A percentile compares a stretch with the other conserved stretches of the same genome.
phyloP scores from a whole-genome alignment of 768 basidiomycete species.

The Podaxis sp. region DNA sequence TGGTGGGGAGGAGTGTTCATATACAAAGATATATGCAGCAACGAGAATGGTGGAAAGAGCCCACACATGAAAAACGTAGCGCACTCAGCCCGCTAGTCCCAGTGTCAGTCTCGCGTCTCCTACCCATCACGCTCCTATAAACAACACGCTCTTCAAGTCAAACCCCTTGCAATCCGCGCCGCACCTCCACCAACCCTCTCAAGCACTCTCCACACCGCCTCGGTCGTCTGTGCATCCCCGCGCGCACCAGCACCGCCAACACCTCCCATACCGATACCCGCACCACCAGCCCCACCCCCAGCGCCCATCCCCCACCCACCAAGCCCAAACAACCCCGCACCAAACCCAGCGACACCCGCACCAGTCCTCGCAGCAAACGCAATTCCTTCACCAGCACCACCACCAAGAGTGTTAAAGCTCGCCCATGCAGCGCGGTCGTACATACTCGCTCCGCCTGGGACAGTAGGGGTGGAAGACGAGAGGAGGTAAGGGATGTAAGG shows the following conservation, averaged over 20 bases:
- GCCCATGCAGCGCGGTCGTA: conserved; percentile 80
- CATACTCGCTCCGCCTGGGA: conserved; percentile 65
- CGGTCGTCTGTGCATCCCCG: conserved; percentile 27
- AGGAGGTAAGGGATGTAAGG: conserved; percentile 45
- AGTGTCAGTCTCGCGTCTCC: no score
- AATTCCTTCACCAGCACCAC: conserved; percentile 24
- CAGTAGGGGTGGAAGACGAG: conserved; percentile 43
- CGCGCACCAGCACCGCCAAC: conserved; percentile 51
- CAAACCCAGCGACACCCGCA: background rate
- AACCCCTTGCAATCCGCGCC: conserved; percentile 71
- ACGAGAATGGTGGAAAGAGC: no score
- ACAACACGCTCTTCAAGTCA: conserved; percentile 41
- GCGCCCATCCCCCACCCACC: conserved; percentile 3
- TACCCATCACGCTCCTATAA: background rate
- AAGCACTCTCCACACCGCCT: conserved; percentile 66
- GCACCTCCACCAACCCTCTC: conserved; percentile 74
- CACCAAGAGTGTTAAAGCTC: conserved; percentile 78
- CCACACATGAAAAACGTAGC: background rate
- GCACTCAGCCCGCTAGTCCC: background rate
- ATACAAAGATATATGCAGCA: no score
- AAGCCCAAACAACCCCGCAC: background rate
- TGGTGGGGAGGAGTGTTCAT: no score
- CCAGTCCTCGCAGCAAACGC: conserved; percentile 2
- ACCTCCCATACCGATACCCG: conserved; percentile 61
- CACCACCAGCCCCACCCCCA: conserved; percentile 14